Base-by-base conservation (phyloP, 192 early-diverging fungal species). In the Dimargaris verticillata region DNA sequence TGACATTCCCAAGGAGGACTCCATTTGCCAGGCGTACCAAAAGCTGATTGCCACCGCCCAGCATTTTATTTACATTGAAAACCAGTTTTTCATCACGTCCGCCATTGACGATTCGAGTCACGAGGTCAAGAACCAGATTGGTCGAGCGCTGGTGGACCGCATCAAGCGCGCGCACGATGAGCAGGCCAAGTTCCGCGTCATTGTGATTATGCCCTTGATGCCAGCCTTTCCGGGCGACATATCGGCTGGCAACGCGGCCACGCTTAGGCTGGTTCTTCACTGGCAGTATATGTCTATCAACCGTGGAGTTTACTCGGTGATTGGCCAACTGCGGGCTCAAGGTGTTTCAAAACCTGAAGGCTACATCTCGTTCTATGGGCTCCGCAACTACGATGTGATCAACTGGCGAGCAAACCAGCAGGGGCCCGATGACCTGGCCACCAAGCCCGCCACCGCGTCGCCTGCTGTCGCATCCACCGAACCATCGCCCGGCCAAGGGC, bases 41-140 rank as follows among this genome's bases (percentile, higher is more conserved):
- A 74, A 81, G 55, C 70, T 78, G 58, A 92, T 92, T 66, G 63
- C 66, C 28, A 70, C 74, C 29, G 78, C 90, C 26, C 71, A 88
- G 66, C 86, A 89, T 61, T 91, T 84, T 73, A 71, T 92, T 33
- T 89, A 92, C 68, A 92, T 92, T 63, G 90, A 92, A 64, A 91
- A 92, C 67, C 90, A 92, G 65, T 92, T 92, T 74, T 92, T 92
- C 64, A 82, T 87, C 59, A 77, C 74, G 41, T 72, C 66, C n/a
- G 69, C 74, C 17, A 62, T 62, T 43, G 67, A 69, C 44, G 72
- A 74, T 50, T 54, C 69, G n/a, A 46, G 44, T 46, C 80, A 82
- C 53, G 76, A 79, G 20, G 68, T 91, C 68, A 85, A 91, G 68
- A 94, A 94, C 68, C 78, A 73, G 46, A 85, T 93, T 55, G 91